Conservation (phyloP, 257 asterid species). For the Cynanchum wilfordii region DNA sequence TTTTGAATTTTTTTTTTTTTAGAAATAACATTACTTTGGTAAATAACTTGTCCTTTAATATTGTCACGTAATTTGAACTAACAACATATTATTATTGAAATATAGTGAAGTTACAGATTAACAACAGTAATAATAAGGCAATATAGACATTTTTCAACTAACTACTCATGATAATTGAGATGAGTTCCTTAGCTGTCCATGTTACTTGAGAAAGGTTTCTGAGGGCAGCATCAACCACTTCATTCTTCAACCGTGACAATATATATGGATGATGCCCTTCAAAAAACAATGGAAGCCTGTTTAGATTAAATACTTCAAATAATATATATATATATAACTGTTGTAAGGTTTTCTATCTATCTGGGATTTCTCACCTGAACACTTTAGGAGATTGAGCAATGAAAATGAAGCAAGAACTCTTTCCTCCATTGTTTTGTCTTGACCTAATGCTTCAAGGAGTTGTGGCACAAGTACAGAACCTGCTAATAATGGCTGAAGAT, state of each 20-base stretch:
- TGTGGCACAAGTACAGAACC: slow-evolving; percentile 52
- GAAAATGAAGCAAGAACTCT: slow-evolving; percentile 64
- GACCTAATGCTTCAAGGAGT: slow-evolving; percentile 34
- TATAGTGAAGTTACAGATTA: too few species aligned
- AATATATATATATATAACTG: too few species aligned
- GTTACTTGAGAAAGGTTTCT: slow-evolving; percentile 48
- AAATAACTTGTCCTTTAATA: too few species aligned
- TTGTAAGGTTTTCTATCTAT: too few species aligned
- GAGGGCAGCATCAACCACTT: slow-evolving; percentile 32
- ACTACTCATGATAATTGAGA: slow-evolving; percentile 29
- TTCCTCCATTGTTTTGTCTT: slow-evolving; percentile 48
- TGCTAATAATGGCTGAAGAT: slow-evolving; percentile 32
- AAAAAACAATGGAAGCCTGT: background rate
- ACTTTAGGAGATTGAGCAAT: slow-evolving; percentile 42
- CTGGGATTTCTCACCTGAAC: slow-evolving; percentile 42
- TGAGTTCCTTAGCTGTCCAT: slow-evolving; percentile 70
- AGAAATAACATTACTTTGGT: too few species aligned
- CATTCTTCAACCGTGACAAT: slow-evolving; percentile 24
- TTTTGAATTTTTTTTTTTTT: too few species aligned
- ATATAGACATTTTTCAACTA: background rate
- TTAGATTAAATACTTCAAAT: background rate
- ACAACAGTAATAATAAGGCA: background rate
- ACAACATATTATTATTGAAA: too few species aligned
- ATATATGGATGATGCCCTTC: slow-evolving; percentile 40
- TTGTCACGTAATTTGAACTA: too few species aligned